Evolutionary conservation across 31 red algal genomes (phyloP), one percentile per base, ranked within the genome.

Genomic region (Porphyra umbilicalis): DNA sequence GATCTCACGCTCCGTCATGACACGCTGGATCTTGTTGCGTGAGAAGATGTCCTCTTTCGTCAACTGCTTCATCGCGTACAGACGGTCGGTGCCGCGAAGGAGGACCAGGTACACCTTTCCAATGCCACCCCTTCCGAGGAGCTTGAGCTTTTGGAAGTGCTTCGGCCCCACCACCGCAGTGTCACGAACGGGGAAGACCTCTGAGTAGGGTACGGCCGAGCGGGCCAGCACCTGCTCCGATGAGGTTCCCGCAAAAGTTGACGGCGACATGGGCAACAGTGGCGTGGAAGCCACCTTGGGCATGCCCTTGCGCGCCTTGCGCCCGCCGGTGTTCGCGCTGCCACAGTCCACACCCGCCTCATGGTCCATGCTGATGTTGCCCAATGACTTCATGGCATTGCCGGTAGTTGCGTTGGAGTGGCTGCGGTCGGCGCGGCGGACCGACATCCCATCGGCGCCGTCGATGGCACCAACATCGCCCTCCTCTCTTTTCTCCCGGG

Each of bases 41-140:
- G 68, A 42, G 83, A 98, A 93, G 86, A 98, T 98, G 79, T 98
- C 96, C 85, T 95, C 92, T 77, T 95, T 95, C 32, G 90, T 93
- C 40, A 97, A 80, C 15, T 87, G 82, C 84, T 98, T 98, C 92
- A 98, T 94, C 35, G 96, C 96, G 80, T 98, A 98, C 33, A 95
- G 76, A 77, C 85, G 87, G 39, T 88, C 86, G 8, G 96, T 98
- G 80, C 85, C 90, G 42, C 87, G 93, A 29, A 95, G 83, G 4
- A 92, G 84, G 25, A 98, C 96, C 14, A 98, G 90, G 39, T 85
- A 95, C 25, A 98, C 96, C 44, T 91, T 87, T 6, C 96, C 96
- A 32, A 98, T 89, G 39, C 88, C 92, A 32, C 96, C 96, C 13
- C 86, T 74, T 13, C 96, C 96, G 18, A 98, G 80, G 35, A 98